These are phyloP conservation scores for Tetraselmis striata DNA, from an alignment of 139 green algal genomes.

Conservation along the genomic window DNA sequence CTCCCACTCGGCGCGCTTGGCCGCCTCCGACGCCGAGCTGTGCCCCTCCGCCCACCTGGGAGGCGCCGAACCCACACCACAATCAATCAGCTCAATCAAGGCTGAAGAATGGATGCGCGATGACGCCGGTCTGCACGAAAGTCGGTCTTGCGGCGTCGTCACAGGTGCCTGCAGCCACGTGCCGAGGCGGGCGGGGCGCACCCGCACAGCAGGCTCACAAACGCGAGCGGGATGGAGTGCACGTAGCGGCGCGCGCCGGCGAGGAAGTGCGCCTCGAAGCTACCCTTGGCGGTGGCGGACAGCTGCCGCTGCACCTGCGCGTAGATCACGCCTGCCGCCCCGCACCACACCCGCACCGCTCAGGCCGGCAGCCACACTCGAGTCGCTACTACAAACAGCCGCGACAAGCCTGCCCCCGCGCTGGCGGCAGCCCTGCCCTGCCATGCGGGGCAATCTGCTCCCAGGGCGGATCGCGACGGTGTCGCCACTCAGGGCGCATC, in stretches of 20 bases:
- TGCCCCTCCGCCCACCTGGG: neutral
- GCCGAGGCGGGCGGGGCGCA: too few relatives aligned
- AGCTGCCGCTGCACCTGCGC: neutral
- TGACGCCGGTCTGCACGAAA: neutral
- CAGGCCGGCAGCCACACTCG: neutral
- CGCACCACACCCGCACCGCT: constrained; percentile 13
- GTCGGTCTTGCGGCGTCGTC: neutral
- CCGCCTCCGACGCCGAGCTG: neutral
- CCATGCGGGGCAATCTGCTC: too few relatives aligned
- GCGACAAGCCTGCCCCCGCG: neutral
- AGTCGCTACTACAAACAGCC: neutral
- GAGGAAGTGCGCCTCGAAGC: constrained; percentile 34
- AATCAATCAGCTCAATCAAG: too few relatives aligned
- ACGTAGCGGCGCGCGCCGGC: constrained; percentile 34
- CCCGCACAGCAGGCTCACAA: constrained; percentile 44
- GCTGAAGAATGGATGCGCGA: too few relatives aligned
- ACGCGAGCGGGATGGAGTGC: constrained; percentile 40
- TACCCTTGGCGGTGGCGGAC: neutral
- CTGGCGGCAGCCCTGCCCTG: neutral
- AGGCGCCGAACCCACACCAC: neutral
- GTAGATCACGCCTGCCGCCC: neutral
- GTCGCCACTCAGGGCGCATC: too few relatives aligned
- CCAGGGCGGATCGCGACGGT: too few relatives aligned
- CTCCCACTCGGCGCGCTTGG: constrained; percentile 46
- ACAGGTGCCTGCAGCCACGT: too few relatives aligned